Percentiles rank a stretch among this genome's conserved stretches.
These are phyloP conservation scores for Ceratobasidium theobromae DNA, from an alignment of 1,284 basidiomycete genomes.

Conservation along the genomic window DNA sequence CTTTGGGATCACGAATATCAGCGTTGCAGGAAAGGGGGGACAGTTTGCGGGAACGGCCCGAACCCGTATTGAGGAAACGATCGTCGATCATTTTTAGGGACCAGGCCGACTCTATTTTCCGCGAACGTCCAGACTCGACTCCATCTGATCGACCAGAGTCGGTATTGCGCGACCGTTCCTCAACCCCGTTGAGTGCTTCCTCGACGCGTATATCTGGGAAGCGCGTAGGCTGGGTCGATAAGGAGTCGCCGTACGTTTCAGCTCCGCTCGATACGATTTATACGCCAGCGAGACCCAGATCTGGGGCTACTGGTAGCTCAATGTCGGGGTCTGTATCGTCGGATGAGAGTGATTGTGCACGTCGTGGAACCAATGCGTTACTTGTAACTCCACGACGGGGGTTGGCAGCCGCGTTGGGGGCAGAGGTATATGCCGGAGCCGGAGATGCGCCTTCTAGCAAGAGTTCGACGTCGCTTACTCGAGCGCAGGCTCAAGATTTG, in stretches of 20 bases:
- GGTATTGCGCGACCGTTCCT: neutral
- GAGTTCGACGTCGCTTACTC: constrained; percentile 1
- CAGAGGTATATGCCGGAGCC: constrained; percentile 22
- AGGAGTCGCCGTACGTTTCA: constrained; percentile 21
- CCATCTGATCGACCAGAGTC: neutral
- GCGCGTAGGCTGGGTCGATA: constrained; percentile 21
- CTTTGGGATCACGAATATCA: too few species aligned
- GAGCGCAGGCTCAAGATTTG: constrained; percentile 56
- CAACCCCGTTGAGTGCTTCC: constrained; percentile 20
- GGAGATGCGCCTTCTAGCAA: neutral
- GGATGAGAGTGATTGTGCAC: constrained; percentile 1
- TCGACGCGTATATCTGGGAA: constrained; percentile 5
- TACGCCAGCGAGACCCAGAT: constrained; percentile 1
- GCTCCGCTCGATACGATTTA: neutral
- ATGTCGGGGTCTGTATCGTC: neutral
- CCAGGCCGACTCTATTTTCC: constrained; percentile 13
- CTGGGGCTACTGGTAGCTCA: neutral
- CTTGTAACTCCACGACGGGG: constrained; percentile 22
- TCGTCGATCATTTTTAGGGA: neutral
- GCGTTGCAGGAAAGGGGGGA: neutral
- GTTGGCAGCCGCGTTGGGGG: constrained; percentile 23
- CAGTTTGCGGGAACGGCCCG: constrained; percentile 5
- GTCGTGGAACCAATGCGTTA: neutral
- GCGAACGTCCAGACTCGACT: constrained; percentile 2
- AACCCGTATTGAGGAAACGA: constrained; percentile 3